These are phyloP conservation scores for Ganoderma lucidum DNA, from an alignment of 1,284 basidiomycete genomes.

Conservation along the genomic window DNA sequence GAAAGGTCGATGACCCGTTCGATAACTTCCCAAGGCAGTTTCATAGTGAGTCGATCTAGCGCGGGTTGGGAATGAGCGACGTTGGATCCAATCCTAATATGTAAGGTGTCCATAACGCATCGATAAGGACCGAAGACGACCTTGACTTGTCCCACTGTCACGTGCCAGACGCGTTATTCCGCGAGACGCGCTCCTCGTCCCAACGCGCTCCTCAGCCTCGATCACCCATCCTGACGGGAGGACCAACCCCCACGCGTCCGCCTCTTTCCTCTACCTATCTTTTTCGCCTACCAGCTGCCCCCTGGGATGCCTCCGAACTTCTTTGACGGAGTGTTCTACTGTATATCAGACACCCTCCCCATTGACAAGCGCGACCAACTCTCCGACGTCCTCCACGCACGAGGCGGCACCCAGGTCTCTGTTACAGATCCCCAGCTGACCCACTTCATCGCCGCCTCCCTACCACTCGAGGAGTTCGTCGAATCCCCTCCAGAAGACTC, in stretches of 20 bases:
- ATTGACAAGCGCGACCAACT: conserved; percentile 31
- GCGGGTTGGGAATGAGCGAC: too few species aligned
- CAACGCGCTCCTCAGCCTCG: not conserved
- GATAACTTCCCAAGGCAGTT: not conserved
- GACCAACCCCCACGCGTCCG: not conserved
- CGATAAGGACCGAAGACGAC: not conserved
- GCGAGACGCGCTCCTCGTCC: not conserved
- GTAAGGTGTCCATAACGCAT: too few species aligned
- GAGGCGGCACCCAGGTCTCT: conserved; percentile 33
- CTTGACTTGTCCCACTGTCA: not conserved
- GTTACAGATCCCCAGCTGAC: conserved; percentile 35
- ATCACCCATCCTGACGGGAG: not conserved
- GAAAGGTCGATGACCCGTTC: not conserved
- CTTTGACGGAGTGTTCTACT: conserved; percentile 37
- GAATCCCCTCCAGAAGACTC: conserved; percentile 35
- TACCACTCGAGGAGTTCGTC: conserved; percentile 36
- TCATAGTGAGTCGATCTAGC: too few species aligned
- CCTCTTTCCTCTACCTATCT: not conserved
- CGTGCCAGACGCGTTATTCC: not conserved
- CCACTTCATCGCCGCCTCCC: conserved; percentile 37
- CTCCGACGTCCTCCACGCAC: conserved; percentile 33
- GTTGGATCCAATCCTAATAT: too few species aligned
- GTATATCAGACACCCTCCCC: conserved; percentile 36
- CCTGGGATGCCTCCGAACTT: conserved; percentile 23
- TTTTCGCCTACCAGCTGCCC: too few species aligned